phyloP scores from a whole-genome alignment of 2,329 filamentous ascomycete genomes.

The Beauveria scarabaeidicola region DNA sequence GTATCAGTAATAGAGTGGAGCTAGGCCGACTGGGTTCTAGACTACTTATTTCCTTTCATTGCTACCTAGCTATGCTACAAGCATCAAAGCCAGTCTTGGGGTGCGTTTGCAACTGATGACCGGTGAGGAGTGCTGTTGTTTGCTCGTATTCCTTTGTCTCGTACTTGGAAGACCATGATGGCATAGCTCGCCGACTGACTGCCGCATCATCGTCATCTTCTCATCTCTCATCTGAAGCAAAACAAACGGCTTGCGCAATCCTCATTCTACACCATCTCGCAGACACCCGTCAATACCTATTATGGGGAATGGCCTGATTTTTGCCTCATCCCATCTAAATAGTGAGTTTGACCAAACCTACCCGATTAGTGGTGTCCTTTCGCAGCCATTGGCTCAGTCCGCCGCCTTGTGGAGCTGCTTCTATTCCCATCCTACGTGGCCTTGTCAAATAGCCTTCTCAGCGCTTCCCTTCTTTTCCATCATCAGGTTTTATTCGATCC shows the following conservation, averaged over 20 bases:
- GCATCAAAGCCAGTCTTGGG: no score
- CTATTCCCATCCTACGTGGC: not conserved
- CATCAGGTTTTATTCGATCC: not conserved
- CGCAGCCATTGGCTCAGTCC: not conserved
- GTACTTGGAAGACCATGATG: not conserved
- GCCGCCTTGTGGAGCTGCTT: not conserved
- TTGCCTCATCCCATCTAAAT: not conserved
- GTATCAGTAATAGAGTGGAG: not conserved
- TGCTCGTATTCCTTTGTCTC: not conserved
- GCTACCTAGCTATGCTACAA: no score
- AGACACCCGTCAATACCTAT: not conserved
- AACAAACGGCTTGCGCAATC: not conserved
- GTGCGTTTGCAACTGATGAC: no score
- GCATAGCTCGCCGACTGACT: not conserved
- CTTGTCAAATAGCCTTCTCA: conserved; percentile 2
- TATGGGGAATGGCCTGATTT: conserved; percentile 10
- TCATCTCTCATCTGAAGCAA: not conserved
- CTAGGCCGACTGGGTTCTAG: not conserved
- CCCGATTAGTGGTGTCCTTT: conserved; percentile 2
- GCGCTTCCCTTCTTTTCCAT: not conserved
- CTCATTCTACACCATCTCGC: not conserved
- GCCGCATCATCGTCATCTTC: not conserved
- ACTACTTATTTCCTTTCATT: not conserved
- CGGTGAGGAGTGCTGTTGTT: no score
- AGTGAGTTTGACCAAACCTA: not conserved